Percentiles rank a stretch among this genome's conserved stretches.
Evolutionary conservation across 2,329 filamentous ascomycete genomes (phyloP).

Genomic region (Colletotrichum chlorophyti): DNA sequence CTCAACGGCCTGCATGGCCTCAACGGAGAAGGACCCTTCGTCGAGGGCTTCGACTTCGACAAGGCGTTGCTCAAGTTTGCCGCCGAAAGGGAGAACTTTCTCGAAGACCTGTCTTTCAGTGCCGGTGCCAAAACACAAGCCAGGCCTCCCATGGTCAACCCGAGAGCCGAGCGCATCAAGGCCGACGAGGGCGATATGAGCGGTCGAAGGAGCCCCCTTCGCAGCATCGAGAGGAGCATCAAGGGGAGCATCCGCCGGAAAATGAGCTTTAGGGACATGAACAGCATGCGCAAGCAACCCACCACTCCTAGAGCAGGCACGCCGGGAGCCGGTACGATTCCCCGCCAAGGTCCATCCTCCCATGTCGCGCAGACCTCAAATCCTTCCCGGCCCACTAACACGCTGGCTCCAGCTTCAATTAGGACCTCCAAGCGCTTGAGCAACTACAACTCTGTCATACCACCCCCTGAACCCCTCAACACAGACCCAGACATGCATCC

Average conservation of each 20-base stretch:
- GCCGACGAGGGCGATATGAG: constrained; percentile 68
- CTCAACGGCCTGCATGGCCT: constrained; percentile 39
- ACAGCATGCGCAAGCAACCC: constrained; percentile 87
- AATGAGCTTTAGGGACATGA: constrained; percentile 94
- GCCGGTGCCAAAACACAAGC: constrained; percentile 79
- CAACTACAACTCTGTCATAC: constrained; percentile 98
- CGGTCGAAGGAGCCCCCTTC: constrained; percentile 62
- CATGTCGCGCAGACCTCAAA: constrained; percentile 22
- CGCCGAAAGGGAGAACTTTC: constrained; percentile 89
- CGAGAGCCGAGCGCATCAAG: constrained; percentile 82
- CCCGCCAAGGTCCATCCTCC: constrained; percentile 20
- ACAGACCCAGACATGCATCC: constrained; percentile 94
- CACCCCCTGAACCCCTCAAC: constrained; percentile 88
- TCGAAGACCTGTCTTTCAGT: constrained; percentile 89
- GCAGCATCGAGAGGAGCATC: constrained; percentile 66
- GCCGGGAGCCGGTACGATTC: constrained; percentile 25
- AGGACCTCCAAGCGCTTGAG: constrained; percentile 89
- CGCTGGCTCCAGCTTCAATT: constrained; percentile 55
- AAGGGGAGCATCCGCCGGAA: constrained; percentile 90
- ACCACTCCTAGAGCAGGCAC: constrained; percentile 51
- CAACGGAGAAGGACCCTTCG: constrained; percentile 24
- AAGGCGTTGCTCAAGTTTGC: constrained; percentile 93
- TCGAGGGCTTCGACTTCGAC: constrained; percentile 82
- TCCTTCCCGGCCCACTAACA: constrained; percentile 28
- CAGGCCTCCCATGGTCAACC: constrained; percentile 75